Evolutionary conservation across 345 rosid genomes (phyloP).

Genomic region (Brassica rapa): DNA sequence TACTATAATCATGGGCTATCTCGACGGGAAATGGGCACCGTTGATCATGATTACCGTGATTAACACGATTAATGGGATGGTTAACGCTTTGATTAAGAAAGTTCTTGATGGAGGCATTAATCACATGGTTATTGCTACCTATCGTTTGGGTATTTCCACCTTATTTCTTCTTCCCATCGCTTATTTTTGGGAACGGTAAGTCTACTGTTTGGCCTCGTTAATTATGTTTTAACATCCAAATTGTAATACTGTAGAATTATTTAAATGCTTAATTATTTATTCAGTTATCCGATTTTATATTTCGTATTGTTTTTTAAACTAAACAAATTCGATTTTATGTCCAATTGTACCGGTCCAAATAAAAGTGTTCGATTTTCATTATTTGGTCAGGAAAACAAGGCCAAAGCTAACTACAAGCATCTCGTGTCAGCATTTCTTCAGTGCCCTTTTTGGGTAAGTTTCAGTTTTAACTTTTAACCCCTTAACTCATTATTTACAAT

Average conservation of each 20-base stretch:
- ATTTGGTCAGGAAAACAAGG: constrained; percentile 57
- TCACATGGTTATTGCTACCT: constrained; percentile 58
- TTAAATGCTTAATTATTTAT: too few relatives aligned
- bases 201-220: background rate
- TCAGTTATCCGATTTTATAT: background rate
- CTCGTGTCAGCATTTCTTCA: constrained; percentile 56
- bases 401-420: constrained; percentile 62
- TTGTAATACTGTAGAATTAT: background rate
- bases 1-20: constrained; percentile 32
- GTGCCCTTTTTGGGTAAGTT: constrained; percentile 67
- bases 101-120: constrained; percentile 56
- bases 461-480: background rate
- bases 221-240: background rate
- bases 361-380: constrained; percentile 7
- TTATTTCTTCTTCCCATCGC: constrained; percentile 57
- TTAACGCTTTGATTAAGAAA: constrained; percentile 61
- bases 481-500: background rate
- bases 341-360: background rate
- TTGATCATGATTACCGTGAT: constrained; percentile 38
- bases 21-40: constrained; percentile 50
- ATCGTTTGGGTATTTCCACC: constrained; percentile 57
- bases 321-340: too few relatives aligned
- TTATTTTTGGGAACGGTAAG: constrained; percentile 59
- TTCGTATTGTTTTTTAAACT: background rate
- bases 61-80: constrained; percentile 43